Percentiles rank a stretch among this genome's conserved stretches.
Evolutionary conservation across 78 protist genomes (phyloP).

Genomic region (Chrysochromulina parva): DNA sequence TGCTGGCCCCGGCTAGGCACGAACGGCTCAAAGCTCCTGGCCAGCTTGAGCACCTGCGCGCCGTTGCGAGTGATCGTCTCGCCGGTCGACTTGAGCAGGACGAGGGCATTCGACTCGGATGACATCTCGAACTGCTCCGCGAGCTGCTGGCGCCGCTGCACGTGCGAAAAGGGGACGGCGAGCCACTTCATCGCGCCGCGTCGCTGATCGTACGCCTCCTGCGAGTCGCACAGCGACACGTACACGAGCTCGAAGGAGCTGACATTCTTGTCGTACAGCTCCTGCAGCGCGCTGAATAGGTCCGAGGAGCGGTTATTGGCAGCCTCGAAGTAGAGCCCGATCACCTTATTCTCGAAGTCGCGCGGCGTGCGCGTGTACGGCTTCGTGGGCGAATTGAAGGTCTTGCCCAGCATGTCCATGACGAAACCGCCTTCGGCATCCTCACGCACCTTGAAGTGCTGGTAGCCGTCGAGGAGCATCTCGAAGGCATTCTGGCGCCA

Average conservation of each 20-base stretch:
- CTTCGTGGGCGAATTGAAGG: neutral
- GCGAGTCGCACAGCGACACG: neutral
- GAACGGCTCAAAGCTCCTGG: neutral
- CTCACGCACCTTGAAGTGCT: neutral
- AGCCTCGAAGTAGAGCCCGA: neutral
- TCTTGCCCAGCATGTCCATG: neutral
- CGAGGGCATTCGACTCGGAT: neutral
- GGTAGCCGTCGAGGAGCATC: neutral
- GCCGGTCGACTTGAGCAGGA: neutral
- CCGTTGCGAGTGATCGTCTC: neutral
- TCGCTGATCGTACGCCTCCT: neutral
- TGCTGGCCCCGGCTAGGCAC: neutral
- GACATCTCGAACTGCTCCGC: neutral
- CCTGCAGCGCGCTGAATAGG: neutral
- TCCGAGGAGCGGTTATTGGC: neutral
- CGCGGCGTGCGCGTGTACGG: neutral
- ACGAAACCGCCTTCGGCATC: neutral
- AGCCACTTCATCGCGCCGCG: neutral
- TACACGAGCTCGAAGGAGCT: neutral
- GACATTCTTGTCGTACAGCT: neutral
- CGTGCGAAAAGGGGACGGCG: neutral
- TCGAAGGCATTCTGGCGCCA: neutral
- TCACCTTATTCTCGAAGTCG: neutral
- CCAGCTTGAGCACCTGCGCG: neutral
- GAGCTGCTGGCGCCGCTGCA: neutral